Conservation (phyloP, 768 basidiomycete species). For the Xerocomellus intermedius region DNA sequence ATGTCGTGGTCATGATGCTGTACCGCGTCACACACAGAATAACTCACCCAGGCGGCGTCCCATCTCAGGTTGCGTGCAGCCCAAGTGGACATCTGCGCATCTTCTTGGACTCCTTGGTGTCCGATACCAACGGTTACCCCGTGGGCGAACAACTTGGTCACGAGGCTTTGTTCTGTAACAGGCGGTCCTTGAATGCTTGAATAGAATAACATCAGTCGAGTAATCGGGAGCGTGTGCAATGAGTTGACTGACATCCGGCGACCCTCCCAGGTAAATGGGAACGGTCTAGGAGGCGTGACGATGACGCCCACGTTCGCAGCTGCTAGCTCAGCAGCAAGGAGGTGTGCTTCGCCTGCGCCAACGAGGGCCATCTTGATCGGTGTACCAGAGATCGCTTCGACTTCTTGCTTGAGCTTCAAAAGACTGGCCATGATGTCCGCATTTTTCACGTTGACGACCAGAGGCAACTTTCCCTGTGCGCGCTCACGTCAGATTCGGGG, state of each 20-base stretch:
- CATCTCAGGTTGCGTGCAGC: constrained; percentile 86
- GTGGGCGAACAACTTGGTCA: constrained; percentile 55
- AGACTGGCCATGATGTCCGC: constrained; percentile 77
- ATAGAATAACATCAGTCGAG: background rate
- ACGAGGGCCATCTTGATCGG: constrained; percentile 48
- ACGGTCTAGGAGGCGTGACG: constrained; percentile 60
- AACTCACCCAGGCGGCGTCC: constrained; percentile 93
- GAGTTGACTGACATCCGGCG: constrained; percentile 52
- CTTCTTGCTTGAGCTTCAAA: constrained; percentile 55
- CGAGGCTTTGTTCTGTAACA: constrained; percentile 59
- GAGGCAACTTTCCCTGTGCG: constrained; percentile 51
- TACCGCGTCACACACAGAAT: constrained; percentile 17
- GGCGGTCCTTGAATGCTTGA: constrained; percentile 69
- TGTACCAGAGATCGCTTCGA: constrained; percentile 37
- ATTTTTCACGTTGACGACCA: constrained; percentile 66
- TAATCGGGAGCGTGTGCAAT: background rate
- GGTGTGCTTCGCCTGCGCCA: constrained; percentile 56
- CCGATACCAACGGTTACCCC: constrained; percentile 68
- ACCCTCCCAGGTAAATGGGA: constrained; percentile 64
- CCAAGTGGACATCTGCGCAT: constrained; percentile 70
- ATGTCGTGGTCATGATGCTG: background rate
- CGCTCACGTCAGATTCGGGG: constrained; percentile 8
- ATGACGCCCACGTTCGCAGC: constrained; percentile 68
- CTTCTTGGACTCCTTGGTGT: constrained; percentile 41
- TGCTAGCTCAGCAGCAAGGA: constrained; percentile 46